phyloP scores from a whole-genome alignment of 2,329 filamentous ascomycete genomes.

The Fusarium odoratissimum region DNA sequence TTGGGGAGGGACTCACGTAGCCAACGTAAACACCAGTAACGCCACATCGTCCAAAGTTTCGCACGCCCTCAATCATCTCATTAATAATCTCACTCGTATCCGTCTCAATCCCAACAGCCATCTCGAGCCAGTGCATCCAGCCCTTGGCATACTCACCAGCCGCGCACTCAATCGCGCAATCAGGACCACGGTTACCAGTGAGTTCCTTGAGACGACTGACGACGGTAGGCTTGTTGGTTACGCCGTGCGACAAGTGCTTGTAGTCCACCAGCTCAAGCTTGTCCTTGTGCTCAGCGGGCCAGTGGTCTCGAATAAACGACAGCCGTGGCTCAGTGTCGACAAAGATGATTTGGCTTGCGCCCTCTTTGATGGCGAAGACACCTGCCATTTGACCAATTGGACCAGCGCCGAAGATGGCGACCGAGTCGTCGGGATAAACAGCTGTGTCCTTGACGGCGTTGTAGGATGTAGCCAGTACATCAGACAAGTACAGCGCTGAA shows the following conservation, averaged over 20 bases:
- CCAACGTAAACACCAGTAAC: slow-evolving; percentile 78
- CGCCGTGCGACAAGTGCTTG: slow-evolving; percentile 66
- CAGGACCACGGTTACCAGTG: slow-evolving; percentile 77
- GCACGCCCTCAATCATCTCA: slow-evolving; percentile 81
- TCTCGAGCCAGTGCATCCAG: slow-evolving; percentile 69
- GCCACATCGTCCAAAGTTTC: slow-evolving; percentile 78
- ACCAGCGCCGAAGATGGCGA: slow-evolving; percentile 87
- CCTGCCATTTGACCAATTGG: slow-evolving; percentile 89
- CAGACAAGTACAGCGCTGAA: slow-evolving; percentile 76
- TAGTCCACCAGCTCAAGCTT: slow-evolving; percentile 78
- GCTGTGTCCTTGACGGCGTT: slow-evolving; percentile 86
- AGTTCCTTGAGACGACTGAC: slow-evolving; percentile 79
- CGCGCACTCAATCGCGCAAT: slow-evolving; percentile 76
- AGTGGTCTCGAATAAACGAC: slow-evolving; percentile 72
- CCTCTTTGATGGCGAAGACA: slow-evolving; percentile 78
- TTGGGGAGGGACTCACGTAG: slow-evolving; percentile 57
- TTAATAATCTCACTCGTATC: slow-evolving; percentile 86
- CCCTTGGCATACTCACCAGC: slow-evolving; percentile 72
- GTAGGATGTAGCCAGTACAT: slow-evolving; percentile 83
- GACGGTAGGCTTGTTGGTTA: slow-evolving; percentile 71
- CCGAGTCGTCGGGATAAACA: slow-evolving; percentile 79
- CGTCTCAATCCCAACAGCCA: slow-evolving; percentile 76
- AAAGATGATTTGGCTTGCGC: slow-evolving; percentile 80
- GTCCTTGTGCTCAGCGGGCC: slow-evolving; percentile 59
- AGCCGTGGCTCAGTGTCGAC: slow-evolving; percentile 80